Evolutionary conservation across 306 rosid genomes (phyloP), one percentile per base, ranked within the genome.

Genomic region (Begonia loranthoides): DNA sequence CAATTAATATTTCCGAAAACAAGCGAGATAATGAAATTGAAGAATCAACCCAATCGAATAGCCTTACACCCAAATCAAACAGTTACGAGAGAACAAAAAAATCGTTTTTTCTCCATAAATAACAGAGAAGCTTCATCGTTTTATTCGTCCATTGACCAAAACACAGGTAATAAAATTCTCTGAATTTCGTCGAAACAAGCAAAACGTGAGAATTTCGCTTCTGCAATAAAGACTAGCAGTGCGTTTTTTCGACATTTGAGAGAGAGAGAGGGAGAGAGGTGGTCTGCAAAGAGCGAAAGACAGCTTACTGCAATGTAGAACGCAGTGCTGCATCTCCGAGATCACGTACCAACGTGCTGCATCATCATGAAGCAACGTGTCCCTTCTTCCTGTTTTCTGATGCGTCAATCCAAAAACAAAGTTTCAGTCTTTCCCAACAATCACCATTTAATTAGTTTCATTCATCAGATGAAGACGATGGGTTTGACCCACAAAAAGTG

Each of bases 291-390:
- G 47, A 43, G 47, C n/a, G 9, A 43, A 28, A 28, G 6, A 28
- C 9, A 28, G 5, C 40, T 49, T 17, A 51, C 66, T 22, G 68
- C 51, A 58, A 45, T 51, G 50, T 49, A 57, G 39, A 21, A 51
- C 54, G 59, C 54, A 39, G 67, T 72, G 61, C 3, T 41, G 33
- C 52, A 57, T 59, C 54, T 58, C 34, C 49, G 11, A 38, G 38
- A 59, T 59, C 57, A 57, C 67, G 43, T 45, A 58, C 65, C 4
- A 43, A 24, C 53, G 36, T 24, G 28, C 28, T 12, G 56, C 67
- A 66, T 70, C 80, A 82, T 79, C 60, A 77, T 75, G 71, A 54
- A 64, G 19, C 71, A 66, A 55, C 73, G 73, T 82, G 85, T 60
- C 15, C 55, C 67, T 57, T 15, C 51, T 41, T 58, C 48, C 58